Conservation (phyloP, 2,329 filamentous ascomycete genomes). For the Colletotrichum echinochloae region DNA sequence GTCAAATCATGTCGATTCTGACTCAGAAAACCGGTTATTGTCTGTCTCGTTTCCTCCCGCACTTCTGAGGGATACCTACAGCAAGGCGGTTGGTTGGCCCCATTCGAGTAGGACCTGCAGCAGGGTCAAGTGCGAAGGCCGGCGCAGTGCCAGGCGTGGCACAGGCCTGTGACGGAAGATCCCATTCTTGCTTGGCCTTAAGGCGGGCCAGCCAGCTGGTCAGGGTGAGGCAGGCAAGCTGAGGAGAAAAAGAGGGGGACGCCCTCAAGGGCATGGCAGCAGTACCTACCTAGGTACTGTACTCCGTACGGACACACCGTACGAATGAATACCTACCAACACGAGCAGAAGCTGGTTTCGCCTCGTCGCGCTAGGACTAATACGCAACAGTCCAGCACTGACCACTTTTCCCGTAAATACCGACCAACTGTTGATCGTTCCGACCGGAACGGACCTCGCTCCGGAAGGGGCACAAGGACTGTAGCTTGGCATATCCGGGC, state of each 20-base stretch:
- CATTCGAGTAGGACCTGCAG: conserved; percentile 21
- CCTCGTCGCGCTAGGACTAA: neutral
- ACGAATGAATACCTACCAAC: no score
- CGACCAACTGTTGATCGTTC: conserved; percentile 6
- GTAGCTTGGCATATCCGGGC: conserved; percentile 31
- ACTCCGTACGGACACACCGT: no score
- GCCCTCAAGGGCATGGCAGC: neutral
- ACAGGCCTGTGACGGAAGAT: neutral
- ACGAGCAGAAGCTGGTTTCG: neutral
- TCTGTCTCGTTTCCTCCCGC: conserved; percentile 34
- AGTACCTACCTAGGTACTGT: conserved; percentile 16
- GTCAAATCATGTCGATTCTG: conserved; percentile 37
- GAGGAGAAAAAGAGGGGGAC: conserved; percentile 1
- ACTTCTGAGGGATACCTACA: conserved; percentile 9
- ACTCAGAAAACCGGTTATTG: conserved; percentile 32
- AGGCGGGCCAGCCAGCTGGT: neutral
- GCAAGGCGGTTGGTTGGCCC: neutral
- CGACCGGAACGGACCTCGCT: conserved; percentile 21
- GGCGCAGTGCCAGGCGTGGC: conserved; percentile 18
- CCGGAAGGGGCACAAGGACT: conserved; percentile 5
- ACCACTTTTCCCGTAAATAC: conserved; percentile 11
- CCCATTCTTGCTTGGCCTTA: neutral
- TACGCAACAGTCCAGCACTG: conserved; percentile 8
- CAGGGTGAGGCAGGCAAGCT: neutral
- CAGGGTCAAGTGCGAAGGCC: conserved; percentile 13